These are phyloP conservation scores for Trichoderma asperelloides DNA, from an alignment of 495 filamentous ascomycete species.

Conservation along the genomic window DNA sequence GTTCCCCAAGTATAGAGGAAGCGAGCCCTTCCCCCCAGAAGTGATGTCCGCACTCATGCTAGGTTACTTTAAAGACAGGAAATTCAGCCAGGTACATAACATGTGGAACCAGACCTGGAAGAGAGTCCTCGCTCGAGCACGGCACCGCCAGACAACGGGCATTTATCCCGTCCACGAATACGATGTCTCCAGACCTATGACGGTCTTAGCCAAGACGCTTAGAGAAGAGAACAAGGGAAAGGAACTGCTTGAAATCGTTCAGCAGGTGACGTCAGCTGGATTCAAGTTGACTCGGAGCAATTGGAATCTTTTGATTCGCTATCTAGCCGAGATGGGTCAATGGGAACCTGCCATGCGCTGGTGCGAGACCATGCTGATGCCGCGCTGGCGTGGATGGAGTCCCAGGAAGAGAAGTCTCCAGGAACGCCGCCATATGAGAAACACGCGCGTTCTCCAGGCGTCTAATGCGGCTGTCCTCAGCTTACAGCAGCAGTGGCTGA, in stretches of 20 bases:
- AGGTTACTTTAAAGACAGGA: slow-evolving; percentile 42
- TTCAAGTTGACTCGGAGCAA: slow-evolving; percentile 56
- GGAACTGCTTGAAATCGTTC: slow-evolving; percentile 41
- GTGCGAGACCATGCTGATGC: slow-evolving; percentile 69
- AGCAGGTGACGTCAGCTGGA: slow-evolving; percentile 46
- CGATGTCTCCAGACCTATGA: slow-evolving; percentile 46
- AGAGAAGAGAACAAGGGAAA: slow-evolving; percentile 33
- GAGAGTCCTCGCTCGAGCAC: not conserved
- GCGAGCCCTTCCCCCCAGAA: slow-evolving; percentile 37
- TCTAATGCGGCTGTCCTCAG: not conserved
- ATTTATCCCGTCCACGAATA: slow-evolving; percentile 50
- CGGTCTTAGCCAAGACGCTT: slow-evolving; percentile 52
- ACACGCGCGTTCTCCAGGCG: not conserved
- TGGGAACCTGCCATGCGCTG: slow-evolving; percentile 49
- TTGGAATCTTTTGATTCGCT: slow-evolving; percentile 53
- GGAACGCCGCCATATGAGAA: slow-evolving; percentile 8
- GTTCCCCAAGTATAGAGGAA: slow-evolving; percentile 21
- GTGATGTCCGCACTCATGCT: slow-evolving; percentile 60
- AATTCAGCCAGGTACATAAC: slow-evolving; percentile 50
- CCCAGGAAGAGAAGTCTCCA: slow-evolving; percentile 8
- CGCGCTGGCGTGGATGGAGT: slow-evolving; percentile 65
- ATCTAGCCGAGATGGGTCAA: slow-evolving; percentile 33
- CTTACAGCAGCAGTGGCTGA: slow-evolving; percentile 2
- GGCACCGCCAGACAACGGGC: slow-evolving; percentile 1
- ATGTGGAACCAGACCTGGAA: slow-evolving; percentile 56